These are phyloP conservation scores for Noccaea bulbosa DNA, from an alignment of 345 rosid species.

Conservation along the genomic window DNA sequence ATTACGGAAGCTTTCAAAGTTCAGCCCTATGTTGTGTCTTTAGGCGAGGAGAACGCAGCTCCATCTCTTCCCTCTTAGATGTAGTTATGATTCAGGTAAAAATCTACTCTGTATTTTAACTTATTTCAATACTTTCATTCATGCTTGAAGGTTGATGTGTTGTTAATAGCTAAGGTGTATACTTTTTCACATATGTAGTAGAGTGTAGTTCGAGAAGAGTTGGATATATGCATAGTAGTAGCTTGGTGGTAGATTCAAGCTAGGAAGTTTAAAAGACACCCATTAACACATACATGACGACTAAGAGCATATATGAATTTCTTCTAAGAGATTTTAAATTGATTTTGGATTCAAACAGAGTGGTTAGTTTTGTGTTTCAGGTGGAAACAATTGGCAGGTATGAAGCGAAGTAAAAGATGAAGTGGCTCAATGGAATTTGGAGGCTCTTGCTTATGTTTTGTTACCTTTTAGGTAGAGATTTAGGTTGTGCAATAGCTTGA, in stretches of 20 bases:
- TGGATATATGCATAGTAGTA: background rate
- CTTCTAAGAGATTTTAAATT: background rate
- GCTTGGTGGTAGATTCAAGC: slow-evolving; percentile 8
- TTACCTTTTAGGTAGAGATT: slow-evolving; percentile 21
- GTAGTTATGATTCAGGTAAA: slow-evolving; percentile 45
- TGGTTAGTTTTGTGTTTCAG: slow-evolving; percentile 28
- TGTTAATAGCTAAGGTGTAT: slow-evolving; percentile 15
- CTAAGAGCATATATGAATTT: background rate
- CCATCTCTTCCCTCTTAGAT: slow-evolving; percentile 21
- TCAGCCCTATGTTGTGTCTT: slow-evolving; percentile 36
- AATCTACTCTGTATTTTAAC: slow-evolving; percentile 9
- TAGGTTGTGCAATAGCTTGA: slow-evolving; percentile 20
- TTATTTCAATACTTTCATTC: too few species aligned
- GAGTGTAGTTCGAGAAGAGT: slow-evolving; percentile 6
- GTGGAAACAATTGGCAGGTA: slow-evolving; percentile 28
- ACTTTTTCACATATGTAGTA: background rate
- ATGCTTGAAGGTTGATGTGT: slow-evolving; percentile 14
- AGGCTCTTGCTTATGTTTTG: slow-evolving; percentile 9
- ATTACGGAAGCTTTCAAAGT: slow-evolving; percentile 63
- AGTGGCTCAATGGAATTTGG: slow-evolving; percentile 11
- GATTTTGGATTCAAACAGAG: background rate
- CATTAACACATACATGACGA: slow-evolving; percentile 21
- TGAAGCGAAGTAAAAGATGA: slow-evolving; percentile 26
- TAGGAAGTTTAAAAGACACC: slow-evolving; percentile 10
- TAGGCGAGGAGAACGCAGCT: slow-evolving; percentile 52